phyloP scores from a whole-genome alignment of 305 asterid genomes.

The Solanum hybrid region DNA sequence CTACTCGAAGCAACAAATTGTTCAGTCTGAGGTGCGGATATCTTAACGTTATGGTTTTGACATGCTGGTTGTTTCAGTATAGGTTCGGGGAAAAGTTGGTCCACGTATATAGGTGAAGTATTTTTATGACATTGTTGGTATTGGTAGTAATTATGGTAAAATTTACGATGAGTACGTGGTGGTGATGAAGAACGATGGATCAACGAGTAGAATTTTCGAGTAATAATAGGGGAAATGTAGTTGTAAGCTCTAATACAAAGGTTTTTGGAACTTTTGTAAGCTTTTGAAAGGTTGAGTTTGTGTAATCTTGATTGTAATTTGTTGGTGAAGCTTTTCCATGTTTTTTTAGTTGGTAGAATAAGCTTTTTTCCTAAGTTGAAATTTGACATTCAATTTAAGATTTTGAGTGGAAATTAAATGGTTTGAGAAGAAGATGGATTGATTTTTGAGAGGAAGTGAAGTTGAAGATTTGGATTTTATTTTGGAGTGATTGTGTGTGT shows the following conservation, averaged over 20 bases:
- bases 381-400: slow-evolving; percentile 24
- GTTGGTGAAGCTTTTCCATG: slow-evolving; percentile 30
- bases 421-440: not conserved
- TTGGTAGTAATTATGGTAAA: not conserved
- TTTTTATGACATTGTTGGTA: not conserved
- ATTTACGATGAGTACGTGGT: not conserved
- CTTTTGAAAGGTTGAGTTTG: slow-evolving; percentile 11
- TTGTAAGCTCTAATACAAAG: not conserved
- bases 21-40: not conserved
- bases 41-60: not conserved
- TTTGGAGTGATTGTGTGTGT: not conserved
- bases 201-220: slow-evolving; percentile 9
- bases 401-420: slow-evolving; percentile 8
- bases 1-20: slow-evolving; percentile 15
- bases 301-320: slow-evolving; percentile 17
- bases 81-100: slow-evolving; percentile 25
- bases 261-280: slow-evolving; percentile 20
- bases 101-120: slow-evolving; percentile 23
- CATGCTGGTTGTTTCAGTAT: not conserved
- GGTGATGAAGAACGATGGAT: slow-evolving; percentile 6
- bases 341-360: slow-evolving; percentile 22
- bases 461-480: slow-evolving; percentile 11
- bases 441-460: not conserved
- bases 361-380: slow-evolving; percentile 24
- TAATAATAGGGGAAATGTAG: slow-evolving; percentile 8